These are phyloP conservation scores for Daedalea quercina DNA, from an alignment of 768 basidiomycete species.

Conservation along the genomic window DNA sequence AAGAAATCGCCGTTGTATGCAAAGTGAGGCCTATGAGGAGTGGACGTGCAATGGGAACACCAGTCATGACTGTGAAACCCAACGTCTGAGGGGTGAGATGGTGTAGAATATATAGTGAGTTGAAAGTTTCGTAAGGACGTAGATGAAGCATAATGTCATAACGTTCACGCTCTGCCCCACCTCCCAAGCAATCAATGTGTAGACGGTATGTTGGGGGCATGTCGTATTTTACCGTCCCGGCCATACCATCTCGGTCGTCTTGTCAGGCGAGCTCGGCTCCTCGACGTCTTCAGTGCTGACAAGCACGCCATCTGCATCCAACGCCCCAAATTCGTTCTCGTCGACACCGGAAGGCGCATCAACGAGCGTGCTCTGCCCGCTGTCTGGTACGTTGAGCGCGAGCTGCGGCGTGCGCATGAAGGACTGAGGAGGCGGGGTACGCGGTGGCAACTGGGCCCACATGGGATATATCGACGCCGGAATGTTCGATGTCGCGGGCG, in stretches of 20 bases:
- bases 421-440: conserved; percentile 3
- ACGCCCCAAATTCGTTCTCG: conserved; percentile 4
- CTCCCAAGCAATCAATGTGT: not conserved
- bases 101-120: too few relatives aligned
- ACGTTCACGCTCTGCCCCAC: not conserved
- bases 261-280: conserved; percentile 39
- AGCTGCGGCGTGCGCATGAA: conserved; percentile 2
- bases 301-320: conserved; percentile 41
- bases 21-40: too few relatives aligned
- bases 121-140: too few relatives aligned
- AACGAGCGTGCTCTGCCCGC: not conserved
- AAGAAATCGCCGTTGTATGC: too few relatives aligned
- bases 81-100: too few relatives aligned
- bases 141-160: too few relatives aligned
- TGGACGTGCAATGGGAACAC: too few relatives aligned
- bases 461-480: not conserved
- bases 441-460: conserved; percentile 7
- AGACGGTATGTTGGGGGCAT: not conserved
- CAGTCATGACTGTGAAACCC: too few relatives aligned
- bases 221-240: conserved; percentile 29
- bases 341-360: not conserved
- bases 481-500: conserved; percentile 10
- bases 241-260: conserved; percentile 35
- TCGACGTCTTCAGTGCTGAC: conserved; percentile 14
- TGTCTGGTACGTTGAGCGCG: conserved; percentile 2